phyloP scores from a whole-genome alignment of 2,329 filamentous ascomycete species.

The Trichophyton benhamiae region DNA sequence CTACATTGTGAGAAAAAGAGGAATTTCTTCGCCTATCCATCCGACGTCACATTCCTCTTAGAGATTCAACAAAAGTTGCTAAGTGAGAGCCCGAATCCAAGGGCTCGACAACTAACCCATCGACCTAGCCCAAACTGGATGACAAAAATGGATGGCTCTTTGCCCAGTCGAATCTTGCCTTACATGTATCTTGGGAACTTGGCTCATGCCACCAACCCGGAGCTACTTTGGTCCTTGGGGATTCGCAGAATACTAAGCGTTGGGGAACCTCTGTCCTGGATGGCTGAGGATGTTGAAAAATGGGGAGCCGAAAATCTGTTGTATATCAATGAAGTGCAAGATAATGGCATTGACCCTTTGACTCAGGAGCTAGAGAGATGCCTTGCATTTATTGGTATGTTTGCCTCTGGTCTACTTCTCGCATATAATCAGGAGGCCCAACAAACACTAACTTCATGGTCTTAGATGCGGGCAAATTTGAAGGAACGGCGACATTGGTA shows the following conservation, averaged over 20 bases:
- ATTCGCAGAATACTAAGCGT: conserved; percentile 84
- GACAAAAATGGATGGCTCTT: conserved; percentile 68
- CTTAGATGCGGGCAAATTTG: conserved; percentile 62
- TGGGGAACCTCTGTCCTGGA: conserved; percentile 77
- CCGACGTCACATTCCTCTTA: conserved; percentile 72
- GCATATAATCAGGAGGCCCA: neutral
- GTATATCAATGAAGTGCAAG: conserved; percentile 74
- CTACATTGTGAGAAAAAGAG: conserved; percentile 69
- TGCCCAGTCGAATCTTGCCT: conserved; percentile 76
- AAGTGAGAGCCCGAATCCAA: conserved; percentile 32
- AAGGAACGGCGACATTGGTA: conserved; percentile 75
- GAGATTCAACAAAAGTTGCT: conserved; percentile 65
- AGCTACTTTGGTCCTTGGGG: conserved; percentile 63
- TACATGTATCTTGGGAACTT: conserved; percentile 97
- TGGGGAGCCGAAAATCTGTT: conserved; percentile 73
- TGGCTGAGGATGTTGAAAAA: conserved; percentile 51
- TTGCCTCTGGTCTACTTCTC: neutral
- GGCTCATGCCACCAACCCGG: conserved; percentile 85
- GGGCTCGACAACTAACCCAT: conserved; percentile 13
- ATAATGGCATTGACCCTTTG: conserved; percentile 90
- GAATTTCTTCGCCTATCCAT: conserved; percentile 93
- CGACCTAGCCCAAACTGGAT: conserved; percentile 62
- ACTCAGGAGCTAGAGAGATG: conserved; percentile 76
- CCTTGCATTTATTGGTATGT: conserved; percentile 81
- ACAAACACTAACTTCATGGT: neutral